phyloP scores from a whole-genome alignment of 345 rosid genomes.

The Lumnitzera littorea region DNA sequence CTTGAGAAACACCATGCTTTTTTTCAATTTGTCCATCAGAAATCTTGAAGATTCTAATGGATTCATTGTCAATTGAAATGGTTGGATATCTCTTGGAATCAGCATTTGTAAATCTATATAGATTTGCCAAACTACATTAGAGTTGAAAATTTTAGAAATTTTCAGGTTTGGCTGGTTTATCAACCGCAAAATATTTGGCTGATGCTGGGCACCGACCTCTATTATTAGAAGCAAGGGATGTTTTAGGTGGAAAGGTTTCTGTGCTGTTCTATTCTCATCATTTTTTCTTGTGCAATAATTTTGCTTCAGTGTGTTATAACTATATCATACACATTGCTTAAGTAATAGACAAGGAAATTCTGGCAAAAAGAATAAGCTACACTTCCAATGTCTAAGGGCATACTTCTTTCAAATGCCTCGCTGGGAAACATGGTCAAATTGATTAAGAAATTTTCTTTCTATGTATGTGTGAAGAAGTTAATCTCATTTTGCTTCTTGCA shows the following conservation, averaged over 20 bases:
- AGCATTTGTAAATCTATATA: neutral
- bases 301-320: neutral
- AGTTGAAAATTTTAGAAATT: constrained; percentile 6
- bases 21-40: too few species aligned
- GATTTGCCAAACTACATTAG: neutral
- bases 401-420: too few species aligned
- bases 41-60: too few species aligned
- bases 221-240: constrained; percentile 84
- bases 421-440: too few species aligned
- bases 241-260: constrained; percentile 92
- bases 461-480: too few species aligned
- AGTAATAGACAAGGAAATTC: neutral
- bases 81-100: constrained; percentile 1
- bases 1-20: too few species aligned
- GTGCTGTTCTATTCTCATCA: constrained; percentile 4
- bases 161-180: constrained; percentile 92
- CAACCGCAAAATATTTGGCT: constrained; percentile 87
- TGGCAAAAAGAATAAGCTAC: neutral
- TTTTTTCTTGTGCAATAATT: constrained; percentile 1
- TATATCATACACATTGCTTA: neutral
- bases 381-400: too few species aligned
- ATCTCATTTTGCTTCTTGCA: neutral
- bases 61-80: neutral
- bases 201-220: constrained; percentile 92
- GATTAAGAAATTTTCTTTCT: too few species aligned